Conservation (phyloP, 1,284 basidiomycete genomes). For the Boletus holoroseus region DNA sequence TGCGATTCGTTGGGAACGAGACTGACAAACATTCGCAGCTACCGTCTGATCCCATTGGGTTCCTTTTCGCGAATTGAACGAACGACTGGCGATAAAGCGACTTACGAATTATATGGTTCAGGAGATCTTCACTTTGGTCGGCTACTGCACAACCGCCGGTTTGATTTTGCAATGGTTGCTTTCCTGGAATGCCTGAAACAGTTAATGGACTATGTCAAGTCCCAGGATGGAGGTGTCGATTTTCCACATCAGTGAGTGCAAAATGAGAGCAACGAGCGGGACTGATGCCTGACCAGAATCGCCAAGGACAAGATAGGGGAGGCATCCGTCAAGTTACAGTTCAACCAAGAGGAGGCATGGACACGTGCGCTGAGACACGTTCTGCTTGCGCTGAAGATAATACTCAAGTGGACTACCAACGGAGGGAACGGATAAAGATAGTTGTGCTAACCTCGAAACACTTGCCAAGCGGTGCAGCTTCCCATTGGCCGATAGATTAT, state of each 20-base stretch:
- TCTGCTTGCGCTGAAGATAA: slow-evolving; percentile 80
- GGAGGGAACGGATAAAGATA: slow-evolving; percentile 53
- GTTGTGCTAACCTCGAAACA: too few species aligned
- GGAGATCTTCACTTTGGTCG: slow-evolving; percentile 86
- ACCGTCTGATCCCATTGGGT: slow-evolving; percentile 86
- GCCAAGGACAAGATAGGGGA: slow-evolving; percentile 94
- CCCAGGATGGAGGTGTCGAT: slow-evolving; percentile 67
- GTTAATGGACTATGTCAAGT: slow-evolving; percentile 77
- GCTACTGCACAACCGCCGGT: slow-evolving; percentile 88
- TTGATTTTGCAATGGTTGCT: slow-evolving; percentile 94
- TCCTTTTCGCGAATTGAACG: slow-evolving; percentile 90
- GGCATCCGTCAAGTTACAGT: slow-evolving; percentile 89
- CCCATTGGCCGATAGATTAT: background rate
- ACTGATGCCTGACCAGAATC: slow-evolving; percentile 51
- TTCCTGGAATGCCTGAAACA: slow-evolving; percentile 94
- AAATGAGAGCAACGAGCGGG: background rate
- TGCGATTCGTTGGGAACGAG: slow-evolving; percentile 4
- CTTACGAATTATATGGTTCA: slow-evolving; percentile 86
- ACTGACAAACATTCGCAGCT: slow-evolving; percentile 44
- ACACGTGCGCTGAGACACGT: slow-evolving; percentile 91
- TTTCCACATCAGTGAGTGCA: slow-evolving; percentile 76
- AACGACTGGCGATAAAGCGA: slow-evolving; percentile 73
- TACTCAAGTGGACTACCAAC: slow-evolving; percentile 79
- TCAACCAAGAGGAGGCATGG: slow-evolving; percentile 94
- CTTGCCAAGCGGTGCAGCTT: too few species aligned